A percentile compares a stretch with the other conserved stretches of the same genome.
Evolutionary conservation across 805 yeast species (phyloP).

Genomic region (Pachysolen tannophilus): DNA sequence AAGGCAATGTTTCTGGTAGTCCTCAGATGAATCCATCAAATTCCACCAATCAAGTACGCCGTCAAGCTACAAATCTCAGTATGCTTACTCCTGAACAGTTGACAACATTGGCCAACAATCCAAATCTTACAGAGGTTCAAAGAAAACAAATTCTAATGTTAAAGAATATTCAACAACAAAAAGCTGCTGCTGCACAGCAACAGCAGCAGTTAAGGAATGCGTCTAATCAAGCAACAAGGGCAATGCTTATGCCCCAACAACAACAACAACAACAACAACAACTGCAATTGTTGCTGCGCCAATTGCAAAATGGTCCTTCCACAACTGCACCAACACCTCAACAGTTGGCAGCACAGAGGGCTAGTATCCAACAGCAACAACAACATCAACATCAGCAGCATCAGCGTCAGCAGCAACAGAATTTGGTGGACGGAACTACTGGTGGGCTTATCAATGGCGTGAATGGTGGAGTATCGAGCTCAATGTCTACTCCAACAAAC

Average conservation of each 20-base stretch:
- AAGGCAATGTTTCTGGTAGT: conserved; percentile 7
- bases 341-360: conserved; percentile 15
- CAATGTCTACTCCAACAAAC: too few species aligned
- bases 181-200: conserved; percentile 9
- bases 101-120: conserved; percentile 22
- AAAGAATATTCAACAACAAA: conserved; percentile 25
- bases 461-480: too few species aligned
- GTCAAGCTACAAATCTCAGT: conserved; percentile 7
- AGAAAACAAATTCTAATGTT: conserved; percentile 35
- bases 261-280: conserved; percentile 11
- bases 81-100: conserved; percentile 19
- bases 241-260: conserved; percentile 8
- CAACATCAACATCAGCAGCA: conserved; percentile 18
- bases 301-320: conserved; percentile 11
- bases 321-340: conserved; percentile 20
- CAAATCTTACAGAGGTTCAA: conserved; percentile 35
- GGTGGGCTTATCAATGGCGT: too few species aligned
- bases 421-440: too few species aligned
- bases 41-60: conserved; percentile 2
- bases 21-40: conserved; percentile 7
- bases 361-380: conserved; percentile 22
- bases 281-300: conserved; percentile 8
- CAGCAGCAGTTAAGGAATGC: conserved; percentile 15
- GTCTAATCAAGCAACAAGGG: neutral
- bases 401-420: conserved; percentile 15